These are phyloP conservation scores for Eleusine coracana DNA, from an alignment of 176 grass and related monocot species.

Conservation along the genomic window DNA sequence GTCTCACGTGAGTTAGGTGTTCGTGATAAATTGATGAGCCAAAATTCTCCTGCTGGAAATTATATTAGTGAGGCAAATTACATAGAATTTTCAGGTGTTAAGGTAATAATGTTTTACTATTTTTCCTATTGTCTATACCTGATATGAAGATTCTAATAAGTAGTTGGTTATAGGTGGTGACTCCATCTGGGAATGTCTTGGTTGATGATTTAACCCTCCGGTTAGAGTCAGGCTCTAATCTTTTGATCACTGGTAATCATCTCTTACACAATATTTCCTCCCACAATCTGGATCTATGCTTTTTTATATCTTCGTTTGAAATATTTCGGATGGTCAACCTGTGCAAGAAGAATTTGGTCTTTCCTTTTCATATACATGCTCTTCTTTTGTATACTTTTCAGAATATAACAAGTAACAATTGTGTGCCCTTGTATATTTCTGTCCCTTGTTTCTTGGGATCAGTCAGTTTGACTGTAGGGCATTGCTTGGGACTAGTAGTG, in stretches of 20 bases:
- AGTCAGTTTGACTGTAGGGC: background rate
- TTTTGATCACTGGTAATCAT: conserved; percentile 91
- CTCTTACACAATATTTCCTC: conserved; percentile 30
- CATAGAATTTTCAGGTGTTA: conserved; percentile 95
- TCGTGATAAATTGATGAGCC: conserved; percentile 45
- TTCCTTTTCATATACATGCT: conserved; percentile 10
- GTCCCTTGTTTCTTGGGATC: background rate
- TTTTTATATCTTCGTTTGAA: background rate
- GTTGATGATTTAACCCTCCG: conserved; percentile 84
- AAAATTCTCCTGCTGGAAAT: conserved; percentile 59
- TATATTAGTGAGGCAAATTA: conserved; percentile 90
- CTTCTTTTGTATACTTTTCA: background rate
- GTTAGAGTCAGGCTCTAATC: conserved; percentile 93
- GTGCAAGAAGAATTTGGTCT: background rate
- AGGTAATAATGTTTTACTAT: conserved; percentile 50
- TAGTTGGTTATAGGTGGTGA: conserved; percentile 82
- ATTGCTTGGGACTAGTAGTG: conserved; percentile 9
- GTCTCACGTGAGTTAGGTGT: conserved; percentile 71
- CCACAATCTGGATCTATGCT: background rate
- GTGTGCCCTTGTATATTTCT: background rate
- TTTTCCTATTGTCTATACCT: background rate
- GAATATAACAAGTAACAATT: background rate
- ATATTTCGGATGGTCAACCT: conserved; percentile 13
- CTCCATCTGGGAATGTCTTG: conserved; percentile 87
- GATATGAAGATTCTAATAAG: conserved; percentile 36